These are phyloP conservation scores for Paratinospora sagittata DNA, from an alignment of 164 flowering plant genomes.

Conservation along the genomic window DNA sequence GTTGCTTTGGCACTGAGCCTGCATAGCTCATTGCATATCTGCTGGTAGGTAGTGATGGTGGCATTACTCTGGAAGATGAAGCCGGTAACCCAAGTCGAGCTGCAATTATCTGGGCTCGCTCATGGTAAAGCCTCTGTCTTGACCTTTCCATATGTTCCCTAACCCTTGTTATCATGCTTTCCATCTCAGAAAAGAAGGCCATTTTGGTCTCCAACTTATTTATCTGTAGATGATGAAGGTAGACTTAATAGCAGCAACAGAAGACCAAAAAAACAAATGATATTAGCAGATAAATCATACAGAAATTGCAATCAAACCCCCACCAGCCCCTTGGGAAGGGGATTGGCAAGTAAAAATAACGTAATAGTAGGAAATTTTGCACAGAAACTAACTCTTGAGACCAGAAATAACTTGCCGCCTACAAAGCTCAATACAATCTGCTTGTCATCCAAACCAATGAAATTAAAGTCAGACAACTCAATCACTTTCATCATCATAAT, in stretches of 20 bases:
- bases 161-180: conserved; percentile 47
- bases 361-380: not conserved
- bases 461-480: not conserved
- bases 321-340: too few relatives aligned
- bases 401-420: not conserved
- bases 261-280: not conserved
- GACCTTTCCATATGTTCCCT: conserved; percentile 82
- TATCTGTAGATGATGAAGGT: conserved; percentile 55
- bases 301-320: not conserved
- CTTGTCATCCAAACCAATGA: not conserved
- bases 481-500: too few relatives aligned
- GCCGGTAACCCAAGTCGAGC: conserved; percentile 67
- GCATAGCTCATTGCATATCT: conserved; percentile 44
- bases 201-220: conserved; percentile 81
- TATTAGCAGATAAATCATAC: not conserved
- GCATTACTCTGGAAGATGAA: conserved; percentile 50
- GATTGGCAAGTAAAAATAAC: not conserved
- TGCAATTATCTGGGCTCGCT: conserved; percentile 88
- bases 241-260: not conserved
- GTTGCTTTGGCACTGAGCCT: conserved; percentile 40
- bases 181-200: conserved; percentile 70
- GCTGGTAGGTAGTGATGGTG: conserved; percentile 41
- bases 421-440: not conserved
- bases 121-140: conserved; percentile 77
- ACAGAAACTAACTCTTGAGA: not conserved